Evolutionary conservation across 2,329 filamentous ascomycete genomes (phyloP), one percentile per base, ranked within the genome.

Genomic region (Sphaerulina vaccinii): DNA sequence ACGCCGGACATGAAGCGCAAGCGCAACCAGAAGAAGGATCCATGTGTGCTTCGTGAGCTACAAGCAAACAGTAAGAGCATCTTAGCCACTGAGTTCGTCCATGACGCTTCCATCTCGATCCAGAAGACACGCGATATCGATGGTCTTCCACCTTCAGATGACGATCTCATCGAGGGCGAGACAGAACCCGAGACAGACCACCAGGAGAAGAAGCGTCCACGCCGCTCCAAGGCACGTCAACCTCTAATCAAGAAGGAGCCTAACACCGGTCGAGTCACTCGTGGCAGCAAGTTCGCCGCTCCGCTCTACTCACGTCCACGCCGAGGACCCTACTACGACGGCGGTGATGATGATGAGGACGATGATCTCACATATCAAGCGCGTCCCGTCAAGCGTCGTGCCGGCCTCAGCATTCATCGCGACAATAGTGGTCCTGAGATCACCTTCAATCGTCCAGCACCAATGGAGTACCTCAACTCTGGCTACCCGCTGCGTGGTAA

Each of bases 21-120:
- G 71, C 78, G 88, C 45, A 91, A 91, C 65, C 88, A 92, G 70
- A 83, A 86, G 62, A 92, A 92, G 68, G 82, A 85, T 48, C 78
- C 75, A n/a, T 84, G 82, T 1, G 83, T 89, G n/a, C 72, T 90
- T 18, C 75, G 81, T 49, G 79, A 81, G 52, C 83, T 92, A 69
- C 78, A 84, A 60, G 69, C 77, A 46, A 82, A 81, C 15, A 90
- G 87, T 0, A 75, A 79, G 57, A 75, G 77, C 2, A 81, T 90
- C 27, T 78, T 81, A 51, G 80, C 84, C 7, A 80, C 71, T 0
- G 87, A 90, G 70, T 72, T 81, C 18, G 80, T 90, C 42, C 86
- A 85, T 72, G 74, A 74, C 27, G 67, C 70, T 11, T 60, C 65
- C 23, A 74, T 73, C 8, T 65, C 66, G 0, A 68, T 75, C 55